Percentiles rank a stretch among this genome's conserved stretches.
phyloP scores from a whole-genome alignment of 768 basidiomycete species.

The Russula lepida region DNA sequence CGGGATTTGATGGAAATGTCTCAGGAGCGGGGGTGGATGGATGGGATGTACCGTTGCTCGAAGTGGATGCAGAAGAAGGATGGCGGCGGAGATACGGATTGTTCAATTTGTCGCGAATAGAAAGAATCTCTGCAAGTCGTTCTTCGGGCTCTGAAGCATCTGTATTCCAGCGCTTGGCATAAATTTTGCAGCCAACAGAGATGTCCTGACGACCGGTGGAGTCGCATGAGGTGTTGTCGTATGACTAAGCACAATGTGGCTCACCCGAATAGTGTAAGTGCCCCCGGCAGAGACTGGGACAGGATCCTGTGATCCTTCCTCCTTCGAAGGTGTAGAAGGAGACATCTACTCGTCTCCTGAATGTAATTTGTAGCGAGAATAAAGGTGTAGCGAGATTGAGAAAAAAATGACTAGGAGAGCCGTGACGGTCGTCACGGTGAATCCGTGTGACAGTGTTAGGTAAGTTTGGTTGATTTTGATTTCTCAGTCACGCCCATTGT shows the following conservation, averaged over 20 bases:
- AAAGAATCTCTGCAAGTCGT: conserved; percentile 91
- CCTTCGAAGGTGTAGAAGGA: conserved; percentile 25
- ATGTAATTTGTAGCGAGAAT: neutral
- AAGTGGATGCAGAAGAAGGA: conserved; percentile 26
- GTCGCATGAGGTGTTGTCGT: conserved; percentile 5
- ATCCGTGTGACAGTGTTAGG: neutral
- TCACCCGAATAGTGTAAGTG: conserved; percentile 66
- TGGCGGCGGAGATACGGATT: conserved; percentile 49
- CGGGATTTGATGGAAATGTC: conserved; percentile 40
- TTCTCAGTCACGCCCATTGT: neutral
- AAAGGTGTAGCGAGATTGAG: neutral
- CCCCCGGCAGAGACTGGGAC: conserved; percentile 67
- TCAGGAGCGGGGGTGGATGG: conserved; percentile 32
- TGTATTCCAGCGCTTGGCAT: conserved; percentile 70
- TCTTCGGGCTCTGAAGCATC: conserved; percentile 69
- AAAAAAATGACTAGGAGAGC: conserved; percentile 7
- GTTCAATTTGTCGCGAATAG: conserved; percentile 80
- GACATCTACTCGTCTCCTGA: conserved; percentile 10
- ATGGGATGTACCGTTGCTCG: conserved; percentile 20
- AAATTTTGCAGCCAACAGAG: conserved; percentile 91
- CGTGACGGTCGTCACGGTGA: conserved; percentile 7
- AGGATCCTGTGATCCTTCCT: conserved; percentile 38
- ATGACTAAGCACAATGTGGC: conserved; percentile 26
- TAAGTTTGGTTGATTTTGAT: neutral
- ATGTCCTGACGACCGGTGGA: conserved; percentile 50